Evolutionary conservation across 495 filamentous ascomycete genomes (phyloP), one percentile per base, ranked within the genome.

Genomic region (Trichoderma gamsii): DNA sequence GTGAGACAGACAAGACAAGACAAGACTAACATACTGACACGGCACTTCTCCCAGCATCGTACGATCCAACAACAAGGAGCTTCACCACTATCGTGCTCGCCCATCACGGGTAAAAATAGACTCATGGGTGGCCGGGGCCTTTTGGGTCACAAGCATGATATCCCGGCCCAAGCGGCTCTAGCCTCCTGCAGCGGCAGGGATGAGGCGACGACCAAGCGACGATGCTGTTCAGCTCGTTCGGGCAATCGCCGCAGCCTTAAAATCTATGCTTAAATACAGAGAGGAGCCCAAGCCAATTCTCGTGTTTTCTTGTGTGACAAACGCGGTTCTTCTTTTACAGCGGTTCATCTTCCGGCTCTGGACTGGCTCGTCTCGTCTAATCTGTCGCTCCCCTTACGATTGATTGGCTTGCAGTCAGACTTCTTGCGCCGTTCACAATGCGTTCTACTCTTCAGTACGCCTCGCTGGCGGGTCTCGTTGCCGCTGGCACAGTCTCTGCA

Each of bases 181-280:
- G 56, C 27, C 56, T 13, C 25, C 16, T 61, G 56, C 56, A 61
- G 23, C 3, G 11, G 56, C 56, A 61, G 56, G 56, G 56, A 61
- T 61, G 25, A 1, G 51, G 51, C 51, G 51, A 56, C 21, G 51
- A 25, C 16, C 6, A 59, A 16, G 49, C 29, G 25, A 32, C 12
- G 16, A 61, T 61, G 56, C 23, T 29, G 2, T 32, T 61, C 56
- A 61, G 56, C 56, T 61, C 56, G 8, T 61, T 61, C 27, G 9
- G 56, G 56, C 56, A 61, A 18, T 61, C 56, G 56, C 27, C 23
- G 56, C 56, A 32, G 56, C n/a, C 27, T 32, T 25, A 21, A 61
- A 61, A 61, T 61, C 56, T 61, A 61, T 61, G 56, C 56, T 61
- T 61, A 61, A 61, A 61, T 61, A 32, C 23, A 12, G 23, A 25